Base-by-base conservation (phyloP, 2,329 filamentous ascomycete species). In the Clarireedia paspali region DNA sequence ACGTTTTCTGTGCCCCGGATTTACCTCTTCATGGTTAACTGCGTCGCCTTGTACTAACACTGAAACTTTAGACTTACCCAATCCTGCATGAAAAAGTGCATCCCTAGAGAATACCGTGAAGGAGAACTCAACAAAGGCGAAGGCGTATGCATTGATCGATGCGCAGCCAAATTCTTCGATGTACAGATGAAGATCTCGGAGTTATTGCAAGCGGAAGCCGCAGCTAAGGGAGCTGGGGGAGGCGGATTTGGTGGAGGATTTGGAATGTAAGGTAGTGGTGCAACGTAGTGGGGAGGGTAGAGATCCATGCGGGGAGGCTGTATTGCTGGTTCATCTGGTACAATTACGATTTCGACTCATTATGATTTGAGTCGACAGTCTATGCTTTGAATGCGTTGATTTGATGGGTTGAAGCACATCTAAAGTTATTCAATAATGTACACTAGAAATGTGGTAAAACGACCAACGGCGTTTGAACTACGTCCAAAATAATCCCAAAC, bases 101-200 rank as follows among this genome's bases (percentile, higher is more conserved):
- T 99, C 66, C 92, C 92, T 60, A 80, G 77, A 69, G 85, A 92
- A 68, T 99, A 97, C 83, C 90, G 91, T 72, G 94, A 99, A 78
- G 84, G 83, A 72, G 92, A 99, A 67, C 85, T 99, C 69, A 96
- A 96, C 83, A 99, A 99, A 79, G 95, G 91, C 80, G 94, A 99
- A 76, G 91, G 88, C 65, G 94, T 99, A 67, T 99, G 95, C 78
- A 85, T 99, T 66, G 94, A 99, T 77, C 89, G 94, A 69, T 99
- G 95, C 76, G 89, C 95, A 57, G 82, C 88, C 70, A 99, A 99
- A 79, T 99, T 97, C 79, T 96, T 99, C 76, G 92, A 97, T 67
- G 91, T 96, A 69, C 95, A 96, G 73, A 85, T 96, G 79, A 97
- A 96, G 79, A 89, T 97, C 58, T 92, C 88, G 68, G 91, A 97